Base-by-base conservation (phyloP, 1,284 basidiomycete genomes). In the Phellinidium pouzarii region DNA sequence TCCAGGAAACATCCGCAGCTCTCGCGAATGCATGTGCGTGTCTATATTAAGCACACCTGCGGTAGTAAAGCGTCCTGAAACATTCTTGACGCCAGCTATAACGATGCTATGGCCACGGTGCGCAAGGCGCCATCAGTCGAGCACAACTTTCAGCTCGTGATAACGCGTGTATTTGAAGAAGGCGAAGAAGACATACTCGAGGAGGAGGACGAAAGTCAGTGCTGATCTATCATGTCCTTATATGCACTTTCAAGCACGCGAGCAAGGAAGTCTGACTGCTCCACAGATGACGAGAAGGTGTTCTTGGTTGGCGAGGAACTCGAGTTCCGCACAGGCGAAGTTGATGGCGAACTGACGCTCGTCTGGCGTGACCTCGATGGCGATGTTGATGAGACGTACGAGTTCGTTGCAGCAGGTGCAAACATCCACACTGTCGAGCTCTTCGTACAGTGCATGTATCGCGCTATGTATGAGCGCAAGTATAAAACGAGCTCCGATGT, bases 21-120 rank as follows among this genome's bases (percentile, higher is more conserved):
- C 88, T 9, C 76, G 94, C 61, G 95, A 98, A 76, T 99, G 96
- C 91, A 96, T 99, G 93, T 95, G 65, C 62, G 92, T 76, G 23
- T 25, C 22, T 49, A 11, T 44, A n/a, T 44, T 25, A 44, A 14
- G n/a, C 8, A 7, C 37, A 17, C 3, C 3, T 34, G 31, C 31
- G n/a, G 54, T 23, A 27, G 43, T 17, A 14, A 27, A 31, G 29
- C 44, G 44, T 26, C 5, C 38, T 44, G 27, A 52, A 47, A 44
- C 43, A 27, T 26, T 42, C 52, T 49, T 49, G 25, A 26, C 20
- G n/a, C 25, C 65, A 96, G 93, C 63, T 99, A 93, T 70, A 92
- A 93, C 61, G 93, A 96, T 63, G 94, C 94, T 6, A 93, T 96
- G 69, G 88, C 90, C 9, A 94, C 94, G 19, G 89, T 99, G 63